These are phyloP conservation scores for Amylostereum areolatum DNA, from an alignment of 1,284 basidiomycete species.

Conservation along the genomic window DNA sequence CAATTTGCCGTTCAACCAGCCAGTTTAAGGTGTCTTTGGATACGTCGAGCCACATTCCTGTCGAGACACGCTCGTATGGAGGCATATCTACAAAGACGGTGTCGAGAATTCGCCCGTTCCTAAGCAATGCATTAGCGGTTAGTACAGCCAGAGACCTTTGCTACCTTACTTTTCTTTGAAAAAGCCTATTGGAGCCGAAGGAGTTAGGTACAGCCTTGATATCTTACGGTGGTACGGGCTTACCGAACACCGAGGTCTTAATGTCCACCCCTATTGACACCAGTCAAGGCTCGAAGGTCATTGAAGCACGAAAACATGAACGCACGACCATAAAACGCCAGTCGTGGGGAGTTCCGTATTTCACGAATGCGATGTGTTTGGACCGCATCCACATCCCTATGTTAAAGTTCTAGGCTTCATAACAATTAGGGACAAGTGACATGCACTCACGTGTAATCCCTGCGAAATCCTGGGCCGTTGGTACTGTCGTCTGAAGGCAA, in stretches of 20 bases:
- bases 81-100: slow-evolving; percentile 55
- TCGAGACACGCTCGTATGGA: slow-evolving; percentile 71
- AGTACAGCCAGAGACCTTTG: background rate
- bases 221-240: slow-evolving; percentile 24
- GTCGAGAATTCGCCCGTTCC: slow-evolving; percentile 3
- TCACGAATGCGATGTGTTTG: slow-evolving; percentile 76
- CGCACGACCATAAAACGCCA: slow-evolving; percentile 73
- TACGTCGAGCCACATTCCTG: slow-evolving; percentile 85
- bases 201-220: too few species aligned
- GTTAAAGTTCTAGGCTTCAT: background rate
- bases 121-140: background rate
- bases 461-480: slow-evolving; percentile 18
- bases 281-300: background rate
- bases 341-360: slow-evolving; percentile 51
- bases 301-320: slow-evolving; percentile 3
- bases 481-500: slow-evolving; percentile 3
- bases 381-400: slow-evolving; percentile 72
- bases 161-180: slow-evolving; percentile 18
- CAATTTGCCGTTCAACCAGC: slow-evolving; percentile 55
- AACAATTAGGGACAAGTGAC: background rate
- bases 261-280: slow-evolving; percentile 54
- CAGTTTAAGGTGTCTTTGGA: slow-evolving; percentile 48
- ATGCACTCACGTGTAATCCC: slow-evolving; percentile 65
- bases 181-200: slow-evolving; percentile 22
- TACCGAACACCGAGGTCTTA: slow-evolving; percentile 72